A percentile compares a stretch with the other conserved stretches of the same genome.
Conservation (phyloP, 768 basidiomycete genomes). For the Phaeotremella skinneri region DNA sequence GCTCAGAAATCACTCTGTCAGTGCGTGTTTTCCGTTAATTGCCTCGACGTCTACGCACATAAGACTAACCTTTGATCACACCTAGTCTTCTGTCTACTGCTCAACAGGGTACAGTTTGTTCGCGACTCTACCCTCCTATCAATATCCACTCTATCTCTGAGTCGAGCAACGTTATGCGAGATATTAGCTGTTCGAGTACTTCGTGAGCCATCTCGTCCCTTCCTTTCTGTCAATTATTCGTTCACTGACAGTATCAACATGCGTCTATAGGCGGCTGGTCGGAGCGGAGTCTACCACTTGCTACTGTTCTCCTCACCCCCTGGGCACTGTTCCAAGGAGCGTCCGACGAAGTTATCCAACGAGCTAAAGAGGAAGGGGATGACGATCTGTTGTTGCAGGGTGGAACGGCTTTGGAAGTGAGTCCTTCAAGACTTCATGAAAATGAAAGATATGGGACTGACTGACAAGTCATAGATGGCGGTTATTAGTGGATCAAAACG, state of each 20-base stretch:
- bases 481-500: conserved; percentile 80
- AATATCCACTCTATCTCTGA: conserved; percentile 65
- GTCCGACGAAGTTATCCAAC: conserved; percentile 41
- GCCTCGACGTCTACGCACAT: background rate
- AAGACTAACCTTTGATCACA: background rate
- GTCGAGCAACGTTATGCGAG: conserved; percentile 82
- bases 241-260: background rate
- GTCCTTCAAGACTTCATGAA: conserved; percentile 1
- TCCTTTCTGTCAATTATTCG: background rate
- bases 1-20: conserved; percentile 74
- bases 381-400: conserved; percentile 56
- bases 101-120: conserved; percentile 81
- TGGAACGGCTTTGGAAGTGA: conserved; percentile 80
- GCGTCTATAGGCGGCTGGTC: conserved; percentile 47
- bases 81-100: conserved; percentile 74
- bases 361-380: conserved; percentile 47
- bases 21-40: conserved; percentile 18
- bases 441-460: background rate
- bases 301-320: conserved; percentile 48
- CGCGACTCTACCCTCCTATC: conserved; percentile 69
- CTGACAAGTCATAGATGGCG: conserved; percentile 55
- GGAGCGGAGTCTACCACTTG: conserved; percentile 48
- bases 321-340: conserved; percentile 52
- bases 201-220: conserved; percentile 57
- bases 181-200: conserved; percentile 79